These are phyloP conservation scores for Ophiosphaerella korrae DNA, from an alignment of 2,329 filamentous ascomycete species.

Conservation along the genomic window DNA sequence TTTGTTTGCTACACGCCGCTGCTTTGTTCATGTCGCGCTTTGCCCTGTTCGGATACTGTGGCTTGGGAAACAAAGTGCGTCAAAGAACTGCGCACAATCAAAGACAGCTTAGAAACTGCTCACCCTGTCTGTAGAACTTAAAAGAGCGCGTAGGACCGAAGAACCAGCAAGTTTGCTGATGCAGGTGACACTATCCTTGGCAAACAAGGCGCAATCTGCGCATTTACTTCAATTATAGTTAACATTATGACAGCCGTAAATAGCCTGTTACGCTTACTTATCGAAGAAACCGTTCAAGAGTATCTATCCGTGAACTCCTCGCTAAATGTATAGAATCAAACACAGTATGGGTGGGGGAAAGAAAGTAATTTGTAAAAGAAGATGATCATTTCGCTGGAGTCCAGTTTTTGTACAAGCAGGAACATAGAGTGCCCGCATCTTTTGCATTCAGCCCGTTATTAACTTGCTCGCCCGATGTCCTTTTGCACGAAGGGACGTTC, in stretches of 20 bases:
- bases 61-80: neutral
- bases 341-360: neutral
- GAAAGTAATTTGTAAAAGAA: conserved; percentile 3
- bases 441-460: conserved; percentile 42
- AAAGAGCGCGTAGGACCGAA: neutral
- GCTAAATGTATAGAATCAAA: conserved; percentile 10
- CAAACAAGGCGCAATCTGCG: neutral
- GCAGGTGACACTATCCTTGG: neutral
- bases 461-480: conserved; percentile 45
- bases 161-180: neutral
- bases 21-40: conserved; percentile 9
- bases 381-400: conserved; percentile 19
- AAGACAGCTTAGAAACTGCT: neutral
- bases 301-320: neutral
- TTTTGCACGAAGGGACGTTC: conserved; percentile 61
- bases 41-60: conserved; percentile 10
- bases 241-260: neutral
- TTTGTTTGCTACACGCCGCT: conserved; percentile 5
- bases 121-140: neutral
- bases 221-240: neutral
- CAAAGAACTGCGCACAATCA: neutral
- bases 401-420: conserved; percentile 55
- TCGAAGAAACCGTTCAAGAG: neutral
- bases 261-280: neutral
- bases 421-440: conserved; percentile 46